Percentiles rank a stretch among this genome's conserved stretches.
Evolutionary conservation across 495 filamentous ascomycete species (phyloP).

Genomic region (Hypoxylon fragiforme): DNA sequence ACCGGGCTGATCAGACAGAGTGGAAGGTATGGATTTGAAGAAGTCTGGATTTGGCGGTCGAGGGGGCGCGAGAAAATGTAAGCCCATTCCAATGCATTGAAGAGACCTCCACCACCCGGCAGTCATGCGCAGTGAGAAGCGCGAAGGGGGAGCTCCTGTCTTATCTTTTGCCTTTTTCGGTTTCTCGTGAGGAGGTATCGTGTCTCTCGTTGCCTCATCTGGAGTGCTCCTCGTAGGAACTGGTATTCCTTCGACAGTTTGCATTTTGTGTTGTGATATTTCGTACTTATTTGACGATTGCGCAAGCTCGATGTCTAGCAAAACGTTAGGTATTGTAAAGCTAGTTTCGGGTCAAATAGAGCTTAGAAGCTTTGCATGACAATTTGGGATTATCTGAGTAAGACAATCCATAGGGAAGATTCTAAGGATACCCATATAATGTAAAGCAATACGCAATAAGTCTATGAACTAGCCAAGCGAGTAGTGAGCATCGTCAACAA

Average conservation of each 20-base stretch:
- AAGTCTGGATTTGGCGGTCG: slow-evolving; percentile 70
- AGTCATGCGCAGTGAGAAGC: slow-evolving; percentile 71
- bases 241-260: slow-evolving; percentile 44
- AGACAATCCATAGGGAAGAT: no score
- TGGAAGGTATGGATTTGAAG: slow-evolving; percentile 62
- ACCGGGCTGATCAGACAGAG: slow-evolving; percentile 57
- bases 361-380: no score
- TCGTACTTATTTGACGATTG: not conserved
- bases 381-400: no score
- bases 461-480: no score
- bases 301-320: no score
- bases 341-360: no score
- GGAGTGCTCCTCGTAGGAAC: slow-evolving; percentile 26
- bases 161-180: slow-evolving; percentile 44
- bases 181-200: slow-evolving; percentile 24
- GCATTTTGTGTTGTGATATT: slow-evolving; percentile 8
- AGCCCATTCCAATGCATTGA: slow-evolving; percentile 77
- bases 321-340: no score
- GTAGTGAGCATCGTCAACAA: no score
- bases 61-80: slow-evolving; percentile 71
- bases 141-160: slow-evolving; percentile 48
- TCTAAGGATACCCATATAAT: no score
- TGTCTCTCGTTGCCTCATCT: slow-evolving; percentile 8
- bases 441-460: no score
- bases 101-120: slow-evolving; percentile 75